A percentile compares a stretch with the other conserved stretches of the same genome.
phyloP scores from a whole-genome alignment of 371 early-diverging fungal species.

The Parasitella parasitica region DNA sequence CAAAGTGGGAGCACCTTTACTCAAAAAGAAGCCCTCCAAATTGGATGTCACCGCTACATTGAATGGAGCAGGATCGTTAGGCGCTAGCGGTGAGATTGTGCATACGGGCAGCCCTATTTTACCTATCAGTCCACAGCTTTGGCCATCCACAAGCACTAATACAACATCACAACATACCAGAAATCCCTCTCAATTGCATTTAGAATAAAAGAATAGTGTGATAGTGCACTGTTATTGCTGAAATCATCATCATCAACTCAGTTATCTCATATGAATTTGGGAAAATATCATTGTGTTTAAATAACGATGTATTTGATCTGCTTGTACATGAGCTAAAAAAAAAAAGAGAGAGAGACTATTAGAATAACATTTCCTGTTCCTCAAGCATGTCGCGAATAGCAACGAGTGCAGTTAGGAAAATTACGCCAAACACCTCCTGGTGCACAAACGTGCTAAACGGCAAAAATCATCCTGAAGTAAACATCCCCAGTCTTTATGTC shows the following conservation, averaged over 20 bases:
- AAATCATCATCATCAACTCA: not conserved
- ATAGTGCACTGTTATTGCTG: not conserved
- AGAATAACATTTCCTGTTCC: slow-evolving; percentile 49
- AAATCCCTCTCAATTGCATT: not conserved
- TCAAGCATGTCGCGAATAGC: too few species aligned
- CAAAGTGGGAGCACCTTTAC: not conserved
- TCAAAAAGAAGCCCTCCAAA: slow-evolving; percentile 11
- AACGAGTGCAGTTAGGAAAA: too few species aligned
- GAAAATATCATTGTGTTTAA: too few species aligned
- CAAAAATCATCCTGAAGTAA: slow-evolving; percentile 42
- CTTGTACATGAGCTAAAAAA: slow-evolving; percentile 48
- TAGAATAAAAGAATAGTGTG: not conserved
- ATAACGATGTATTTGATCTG: slow-evolving; percentile 56
- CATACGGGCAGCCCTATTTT: slow-evolving; percentile 23
- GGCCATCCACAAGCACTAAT: not conserved
- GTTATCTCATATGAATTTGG: too few species aligned
- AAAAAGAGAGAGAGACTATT: slow-evolving; percentile 40
- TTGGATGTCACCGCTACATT: not conserved
- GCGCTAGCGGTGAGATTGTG: slow-evolving; percentile 48
- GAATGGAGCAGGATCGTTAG: slow-evolving; percentile 1
- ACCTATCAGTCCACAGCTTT: slow-evolving; percentile 22
- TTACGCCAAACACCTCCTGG: slow-evolving; percentile 46
- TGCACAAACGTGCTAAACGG: slow-evolving; percentile 47
- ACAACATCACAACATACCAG: not conserved
- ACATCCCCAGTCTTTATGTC: too few species aligned